Evolutionary conservation across 2,329 filamentous ascomycete genomes (phyloP).

Genomic region (Albifimbria verrucaria): DNA sequence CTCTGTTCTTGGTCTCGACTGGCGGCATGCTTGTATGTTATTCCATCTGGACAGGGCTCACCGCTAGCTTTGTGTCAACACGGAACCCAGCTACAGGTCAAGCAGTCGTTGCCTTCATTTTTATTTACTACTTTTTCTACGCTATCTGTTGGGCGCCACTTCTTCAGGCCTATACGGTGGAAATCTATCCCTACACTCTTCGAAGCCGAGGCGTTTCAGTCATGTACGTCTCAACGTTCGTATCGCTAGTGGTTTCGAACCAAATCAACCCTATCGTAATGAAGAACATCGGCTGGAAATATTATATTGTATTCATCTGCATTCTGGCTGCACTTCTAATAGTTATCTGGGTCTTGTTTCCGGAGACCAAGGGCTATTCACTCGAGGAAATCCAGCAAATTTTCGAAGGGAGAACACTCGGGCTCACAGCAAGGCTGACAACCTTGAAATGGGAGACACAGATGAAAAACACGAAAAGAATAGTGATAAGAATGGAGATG

Average conservation of each 20-base stretch:
- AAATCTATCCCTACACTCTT: conserved; percentile 29
- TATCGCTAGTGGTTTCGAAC: conserved; percentile 28
- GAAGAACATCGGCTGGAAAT: conserved; percentile 33
- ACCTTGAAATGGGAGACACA: not conserved
- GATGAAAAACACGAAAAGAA: not conserved
- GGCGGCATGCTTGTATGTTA: not conserved
- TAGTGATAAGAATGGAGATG: not conserved
- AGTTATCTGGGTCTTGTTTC: conserved; percentile 34
- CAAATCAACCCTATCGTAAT: conserved; percentile 39
- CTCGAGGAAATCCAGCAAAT: conserved; percentile 26
- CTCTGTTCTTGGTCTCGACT: not conserved
- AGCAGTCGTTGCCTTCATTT: conserved; percentile 43
- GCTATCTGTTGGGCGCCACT: conserved; percentile 45
- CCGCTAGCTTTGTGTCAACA: not conserved
- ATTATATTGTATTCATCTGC: conserved; percentile 36
- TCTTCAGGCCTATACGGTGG: conserved; percentile 39
- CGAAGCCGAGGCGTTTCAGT: conserved; percentile 14
- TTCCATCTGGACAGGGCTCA: not conserved
- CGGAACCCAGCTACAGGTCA: not conserved
- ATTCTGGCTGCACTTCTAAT: conserved; percentile 27
- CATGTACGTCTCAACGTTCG: conserved; percentile 17
- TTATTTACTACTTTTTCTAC: conserved; percentile 43
- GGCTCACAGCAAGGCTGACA: not conserved
- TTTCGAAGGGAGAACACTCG: conserved; percentile 19
- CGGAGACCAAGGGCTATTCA: conserved; percentile 27